Percentiles rank a stretch among this genome's conserved stretches.
Evolutionary conservation across 768 basidiomycete species (phyloP).

Genomic region (Strobilomyces echinocephalus): DNA sequence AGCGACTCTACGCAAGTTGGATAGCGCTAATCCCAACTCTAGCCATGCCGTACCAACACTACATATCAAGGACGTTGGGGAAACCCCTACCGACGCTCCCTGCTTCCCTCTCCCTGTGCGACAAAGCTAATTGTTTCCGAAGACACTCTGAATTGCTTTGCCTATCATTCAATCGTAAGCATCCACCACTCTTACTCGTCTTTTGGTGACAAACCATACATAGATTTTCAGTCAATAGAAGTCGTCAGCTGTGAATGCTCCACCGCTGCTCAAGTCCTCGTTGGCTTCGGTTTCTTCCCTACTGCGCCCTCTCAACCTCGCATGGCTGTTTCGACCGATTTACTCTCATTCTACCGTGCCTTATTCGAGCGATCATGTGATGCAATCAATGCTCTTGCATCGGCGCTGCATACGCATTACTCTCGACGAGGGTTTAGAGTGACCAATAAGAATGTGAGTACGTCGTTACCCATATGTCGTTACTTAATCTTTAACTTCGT

Average conservation of each 20-base stretch:
- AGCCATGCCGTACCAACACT: background rate
- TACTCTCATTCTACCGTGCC: background rate
- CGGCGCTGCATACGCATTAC: background rate
- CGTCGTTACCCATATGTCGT: too few relatives aligned
- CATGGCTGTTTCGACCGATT: background rate
- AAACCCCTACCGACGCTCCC: background rate
- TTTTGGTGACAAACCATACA: too few relatives aligned
- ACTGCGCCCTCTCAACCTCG: background rate
- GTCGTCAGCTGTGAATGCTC: background rate
- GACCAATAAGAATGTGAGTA: background rate
- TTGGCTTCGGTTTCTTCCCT: background rate
- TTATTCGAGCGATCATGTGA: background rate
- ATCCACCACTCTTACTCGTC: slow-evolving; percentile 12
- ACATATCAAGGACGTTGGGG: background rate
- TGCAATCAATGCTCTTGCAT: background rate
- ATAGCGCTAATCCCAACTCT: background rate
- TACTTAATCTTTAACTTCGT: too few relatives aligned
- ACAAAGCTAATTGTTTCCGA: background rate
- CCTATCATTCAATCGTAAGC: background rate
- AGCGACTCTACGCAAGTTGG: background rate
- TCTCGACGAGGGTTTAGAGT: background rate
- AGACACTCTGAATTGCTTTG: background rate
- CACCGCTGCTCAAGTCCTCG: background rate
- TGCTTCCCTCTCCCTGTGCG: background rate
- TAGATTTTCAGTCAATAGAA: background rate